A percentile compares a stretch with the other conserved stretches of the same genome.
Evolutionary conservation across 1,284 basidiomycete species (phyloP).

Genomic region (Austroboletus olivaceoglutinosus): DNA sequence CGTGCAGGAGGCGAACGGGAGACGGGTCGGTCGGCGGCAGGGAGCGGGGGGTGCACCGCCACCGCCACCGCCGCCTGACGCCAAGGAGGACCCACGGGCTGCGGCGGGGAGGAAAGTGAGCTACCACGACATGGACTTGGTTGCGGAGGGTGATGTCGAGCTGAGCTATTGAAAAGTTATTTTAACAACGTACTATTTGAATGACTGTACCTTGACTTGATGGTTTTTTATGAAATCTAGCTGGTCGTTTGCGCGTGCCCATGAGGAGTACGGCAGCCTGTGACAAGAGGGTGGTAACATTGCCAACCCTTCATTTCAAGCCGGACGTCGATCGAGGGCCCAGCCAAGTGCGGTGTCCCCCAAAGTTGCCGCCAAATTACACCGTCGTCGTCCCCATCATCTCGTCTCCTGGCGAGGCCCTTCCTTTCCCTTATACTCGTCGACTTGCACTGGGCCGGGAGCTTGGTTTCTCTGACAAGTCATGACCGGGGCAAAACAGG

Average conservation of each 20-base stretch:
- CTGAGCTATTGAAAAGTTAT: conserved; percentile 59
- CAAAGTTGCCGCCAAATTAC: conserved; percentile 16
- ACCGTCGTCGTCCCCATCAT: no score
- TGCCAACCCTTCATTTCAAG: conserved; percentile 29
- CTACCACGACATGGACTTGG: conserved; percentile 85
- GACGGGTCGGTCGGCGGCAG: conserved; percentile 39
- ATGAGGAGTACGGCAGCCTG: conserved; percentile 31
- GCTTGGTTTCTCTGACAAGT: conserved; percentile 18
- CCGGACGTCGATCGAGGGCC: conserved; percentile 34
- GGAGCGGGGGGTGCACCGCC: conserved; percentile 45
- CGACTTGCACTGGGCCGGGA: conserved; percentile 10
- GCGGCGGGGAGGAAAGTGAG: conserved; percentile 77
- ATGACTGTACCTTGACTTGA: conserved; percentile 15
- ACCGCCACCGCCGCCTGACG: conserved; percentile 78
- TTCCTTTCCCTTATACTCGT: conserved; percentile 15
- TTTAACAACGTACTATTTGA: conserved; percentile 27
- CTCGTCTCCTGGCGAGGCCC: conserved; percentile 31
- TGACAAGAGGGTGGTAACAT: conserved; percentile 33
- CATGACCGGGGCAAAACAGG: conserved; percentile 35
- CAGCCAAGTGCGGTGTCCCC: conserved; percentile 11
- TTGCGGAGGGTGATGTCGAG: conserved; percentile 83
- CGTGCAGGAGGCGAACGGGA: conserved; percentile 33
- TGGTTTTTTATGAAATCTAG: conserved; percentile 30
- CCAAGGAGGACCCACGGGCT: conserved; percentile 84
- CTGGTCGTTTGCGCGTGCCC: conserved; percentile 18